Percentiles rank a stretch among this genome's conserved stretches.
Evolutionary conservation across 768 basidiomycete genomes (phyloP).

Genomic region (Podaxis rugospora): DNA sequence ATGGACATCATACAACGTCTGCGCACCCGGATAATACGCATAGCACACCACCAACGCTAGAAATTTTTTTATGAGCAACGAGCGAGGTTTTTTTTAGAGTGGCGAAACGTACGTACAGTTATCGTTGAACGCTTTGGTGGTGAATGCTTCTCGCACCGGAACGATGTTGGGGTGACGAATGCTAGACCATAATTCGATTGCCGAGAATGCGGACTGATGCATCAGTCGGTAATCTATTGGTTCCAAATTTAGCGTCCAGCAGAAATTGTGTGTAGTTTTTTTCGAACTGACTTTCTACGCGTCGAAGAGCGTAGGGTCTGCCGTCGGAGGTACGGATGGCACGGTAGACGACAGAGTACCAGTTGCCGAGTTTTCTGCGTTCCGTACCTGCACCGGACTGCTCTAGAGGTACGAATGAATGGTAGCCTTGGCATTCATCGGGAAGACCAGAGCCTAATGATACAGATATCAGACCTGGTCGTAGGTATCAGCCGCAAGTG

Average conservation of each 20-base stretch:
- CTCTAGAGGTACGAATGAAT: slow-evolving; percentile 81
- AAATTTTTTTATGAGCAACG: not conserved
- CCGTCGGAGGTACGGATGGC: slow-evolving; percentile 80
- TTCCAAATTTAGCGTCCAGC: not conserved
- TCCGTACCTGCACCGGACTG: slow-evolving; percentile 39
- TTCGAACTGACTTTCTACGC: slow-evolving; percentile 74
- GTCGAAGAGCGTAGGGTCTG: slow-evolving; percentile 66
- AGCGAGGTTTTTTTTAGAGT: not conserved
- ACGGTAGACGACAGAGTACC: slow-evolving; percentile 81
- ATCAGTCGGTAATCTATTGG: slow-evolving; percentile 73
- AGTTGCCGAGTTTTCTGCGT: slow-evolving; percentile 76
- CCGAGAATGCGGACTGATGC: slow-evolving; percentile 74
- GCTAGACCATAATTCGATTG: slow-evolving; percentile 83
- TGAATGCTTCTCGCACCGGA: slow-evolving; percentile 86
- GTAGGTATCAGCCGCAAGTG: not conserved
- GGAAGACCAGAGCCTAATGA: slow-evolving; percentile 57
- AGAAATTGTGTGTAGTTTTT: not conserved
- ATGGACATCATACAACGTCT: slow-evolving; percentile 78
- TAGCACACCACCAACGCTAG: slow-evolving; percentile 89
- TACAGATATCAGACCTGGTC: slow-evolving; percentile 20
- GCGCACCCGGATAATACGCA: slow-evolving; percentile 80
- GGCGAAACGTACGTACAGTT: slow-evolving; percentile 78
- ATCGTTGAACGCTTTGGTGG: slow-evolving; percentile 88
- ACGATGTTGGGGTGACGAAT: slow-evolving; percentile 86
- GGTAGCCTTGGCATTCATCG: slow-evolving; percentile 87